Evolutionary conservation across 2,329 filamentous ascomycete genomes (phyloP).

Genomic region (Fusarium sp.): DNA sequence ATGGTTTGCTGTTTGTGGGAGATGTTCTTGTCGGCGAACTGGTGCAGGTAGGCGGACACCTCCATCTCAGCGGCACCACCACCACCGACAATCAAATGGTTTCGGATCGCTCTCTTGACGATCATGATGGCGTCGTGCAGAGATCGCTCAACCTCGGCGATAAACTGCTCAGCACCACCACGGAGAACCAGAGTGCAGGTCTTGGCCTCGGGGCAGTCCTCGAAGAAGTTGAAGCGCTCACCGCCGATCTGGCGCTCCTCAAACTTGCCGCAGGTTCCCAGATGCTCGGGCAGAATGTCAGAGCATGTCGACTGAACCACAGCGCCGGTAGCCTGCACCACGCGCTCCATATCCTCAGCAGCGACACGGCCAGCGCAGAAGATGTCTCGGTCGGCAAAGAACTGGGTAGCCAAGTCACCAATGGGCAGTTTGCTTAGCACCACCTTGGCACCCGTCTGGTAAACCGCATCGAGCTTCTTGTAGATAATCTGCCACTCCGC

Average conservation of each 20-base stretch:
- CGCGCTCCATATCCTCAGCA: conserved; percentile 92
- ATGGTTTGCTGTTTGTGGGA: conserved; percentile 96
- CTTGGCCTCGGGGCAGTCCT: conserved; percentile 93
- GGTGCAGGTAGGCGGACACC: conserved; percentile 90
- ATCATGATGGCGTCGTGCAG: conserved; percentile 99
- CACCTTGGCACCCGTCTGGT: conserved; percentile 96
- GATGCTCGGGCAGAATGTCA: conserved; percentile 88
- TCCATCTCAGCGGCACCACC: conserved; percentile 98
- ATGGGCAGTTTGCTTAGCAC: conserved; percentile 97
- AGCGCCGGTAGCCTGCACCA: conserved; percentile 93
- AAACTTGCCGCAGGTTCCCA: conserved; percentile 90
- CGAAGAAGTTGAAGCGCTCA: conserved; percentile 98
- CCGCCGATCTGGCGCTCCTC: conserved; percentile 98
- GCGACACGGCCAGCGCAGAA: conserved; percentile 97
- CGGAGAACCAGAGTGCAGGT: conserved; percentile 96
- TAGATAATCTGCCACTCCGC: conserved; percentile 99
- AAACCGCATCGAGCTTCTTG: conserved; percentile 96
- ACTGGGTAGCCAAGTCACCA: conserved; percentile 96
- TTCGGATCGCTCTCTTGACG: conserved; percentile 96
- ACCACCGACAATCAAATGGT: conserved; percentile 93
- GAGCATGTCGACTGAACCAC: conserved; percentile 96
- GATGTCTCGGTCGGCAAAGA: conserved; percentile 96
- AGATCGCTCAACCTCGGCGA: conserved; percentile 96
- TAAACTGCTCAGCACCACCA: conserved; percentile 98
- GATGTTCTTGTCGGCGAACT: conserved; percentile 91